These are phyloP conservation scores for Endocarpon pusillum DNA, from an alignment of 495 filamentous ascomycete species.

Conservation along the genomic window DNA sequence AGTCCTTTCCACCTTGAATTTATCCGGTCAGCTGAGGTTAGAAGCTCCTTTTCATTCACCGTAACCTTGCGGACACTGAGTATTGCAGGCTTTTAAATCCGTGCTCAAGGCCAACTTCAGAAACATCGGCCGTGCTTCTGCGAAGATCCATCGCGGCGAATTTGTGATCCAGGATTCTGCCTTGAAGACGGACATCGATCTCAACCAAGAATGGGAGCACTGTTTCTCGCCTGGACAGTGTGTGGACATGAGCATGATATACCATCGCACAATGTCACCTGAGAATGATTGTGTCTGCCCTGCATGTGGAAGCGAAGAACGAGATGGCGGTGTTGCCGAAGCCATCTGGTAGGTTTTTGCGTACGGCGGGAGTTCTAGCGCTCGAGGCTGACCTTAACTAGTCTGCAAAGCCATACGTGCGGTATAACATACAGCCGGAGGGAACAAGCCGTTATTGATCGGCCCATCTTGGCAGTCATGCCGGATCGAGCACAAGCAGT, in stretches of 20 bases:
- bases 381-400: no score
- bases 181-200: conserved; percentile 9
- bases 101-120: conserved; percentile 10
- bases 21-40: conserved; percentile 11
- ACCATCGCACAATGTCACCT: no score
- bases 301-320: no score
- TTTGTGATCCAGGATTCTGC: conserved; percentile 13
- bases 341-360: no score
- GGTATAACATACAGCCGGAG: no score
- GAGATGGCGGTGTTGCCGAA: no score
- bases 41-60: background rate
- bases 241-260: conserved; percentile 18
- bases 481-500: no score
- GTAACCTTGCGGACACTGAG: background rate
- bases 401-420: no score
- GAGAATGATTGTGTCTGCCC: no score
- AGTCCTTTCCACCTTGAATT: conserved; percentile 16
- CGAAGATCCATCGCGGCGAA: conserved; percentile 9
- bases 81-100: conserved; percentile 4
- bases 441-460: no score
- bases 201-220: conserved; percentile 8
- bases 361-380: no score
- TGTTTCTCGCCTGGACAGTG: conserved; percentile 13
- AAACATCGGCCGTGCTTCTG: conserved; percentile 5
- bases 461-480: no score